Evolutionary conservation across 306 rosid species (phyloP).

Genomic region (Vigna unguiculata): DNA sequence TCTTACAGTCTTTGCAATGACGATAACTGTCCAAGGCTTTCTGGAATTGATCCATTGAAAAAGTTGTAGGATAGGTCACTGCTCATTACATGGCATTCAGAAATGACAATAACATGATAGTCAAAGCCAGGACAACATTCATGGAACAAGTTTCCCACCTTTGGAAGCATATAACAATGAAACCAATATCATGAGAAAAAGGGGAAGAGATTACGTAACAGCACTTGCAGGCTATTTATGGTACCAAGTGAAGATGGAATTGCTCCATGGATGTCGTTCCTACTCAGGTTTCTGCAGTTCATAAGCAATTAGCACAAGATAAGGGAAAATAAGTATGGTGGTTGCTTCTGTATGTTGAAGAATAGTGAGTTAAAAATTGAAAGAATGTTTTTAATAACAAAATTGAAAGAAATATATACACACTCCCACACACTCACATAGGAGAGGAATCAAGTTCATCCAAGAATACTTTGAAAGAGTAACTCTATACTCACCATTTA

Average conservation of each 20-base stretch:
- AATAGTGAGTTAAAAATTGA: background rate
- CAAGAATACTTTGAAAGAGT: too few relatives aligned
- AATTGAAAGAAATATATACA: background rate
- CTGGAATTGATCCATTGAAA: conserved; percentile 79
- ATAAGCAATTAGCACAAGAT: conserved; percentile 35
- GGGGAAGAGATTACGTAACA: conserved; percentile 57
- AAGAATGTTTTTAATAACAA: too few relatives aligned
- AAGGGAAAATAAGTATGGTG: conserved; percentile 19
- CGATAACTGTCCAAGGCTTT: conserved; percentile 77
- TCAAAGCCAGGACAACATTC: conserved; percentile 23
- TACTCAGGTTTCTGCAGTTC: conserved; percentile 70
- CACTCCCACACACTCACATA: too few relatives aligned
- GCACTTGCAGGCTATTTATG: conserved; percentile 55
- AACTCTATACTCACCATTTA: too few relatives aligned
- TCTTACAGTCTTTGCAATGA: conserved; percentile 71
- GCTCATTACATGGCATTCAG: conserved; percentile 42
- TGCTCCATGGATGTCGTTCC: conserved; percentile 65
- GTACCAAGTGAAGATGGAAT: conserved; percentile 72
- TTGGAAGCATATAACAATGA: conserved; percentile 1
- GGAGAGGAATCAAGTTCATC: too few relatives aligned
- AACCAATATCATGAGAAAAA: background rate
- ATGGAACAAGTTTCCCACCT: background rate
- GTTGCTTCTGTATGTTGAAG: conserved; percentile 8
- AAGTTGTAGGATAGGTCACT: conserved; percentile 83
- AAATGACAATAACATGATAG: conserved; percentile 27